These are phyloP conservation scores for Xerocomus minutiporus DNA, from an alignment of 1,284 basidiomycete genomes.

Conservation along the genomic window DNA sequence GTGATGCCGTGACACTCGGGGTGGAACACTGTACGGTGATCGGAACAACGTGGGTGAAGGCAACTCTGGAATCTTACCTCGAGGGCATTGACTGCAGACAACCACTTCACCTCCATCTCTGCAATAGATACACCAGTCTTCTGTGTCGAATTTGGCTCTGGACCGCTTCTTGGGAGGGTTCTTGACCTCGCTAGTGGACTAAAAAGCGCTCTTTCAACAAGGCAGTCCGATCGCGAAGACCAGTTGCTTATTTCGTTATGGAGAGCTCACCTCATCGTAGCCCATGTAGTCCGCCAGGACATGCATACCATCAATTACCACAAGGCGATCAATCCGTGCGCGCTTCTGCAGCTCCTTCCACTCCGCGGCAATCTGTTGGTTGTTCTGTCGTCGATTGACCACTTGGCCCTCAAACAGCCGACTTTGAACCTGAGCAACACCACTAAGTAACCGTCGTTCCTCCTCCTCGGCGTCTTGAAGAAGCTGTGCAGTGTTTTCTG, in stretches of 20 bases:
- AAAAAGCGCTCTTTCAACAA: slow-evolving; percentile 8
- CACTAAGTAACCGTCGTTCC: slow-evolving; percentile 47
- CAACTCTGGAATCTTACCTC: slow-evolving; percentile 37
- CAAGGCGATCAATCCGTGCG: slow-evolving; percentile 37
- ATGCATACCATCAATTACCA: slow-evolving; percentile 44
- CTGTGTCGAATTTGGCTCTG: slow-evolving; percentile 38
- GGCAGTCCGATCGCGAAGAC: not conserved
- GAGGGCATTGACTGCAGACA: slow-evolving; percentile 46
- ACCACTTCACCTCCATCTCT: slow-evolving; percentile 54
- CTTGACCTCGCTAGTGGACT: slow-evolving; percentile 15
- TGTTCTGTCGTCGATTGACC: slow-evolving; percentile 34
- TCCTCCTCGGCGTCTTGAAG: slow-evolving; percentile 51
- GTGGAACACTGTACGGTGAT: slow-evolving; percentile 45
- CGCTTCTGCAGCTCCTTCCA: slow-evolving; percentile 46
- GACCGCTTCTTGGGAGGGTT: slow-evolving; percentile 27
- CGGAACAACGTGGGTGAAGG: too few relatives aligned
- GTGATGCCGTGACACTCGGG: slow-evolving; percentile 41
- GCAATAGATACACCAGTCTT: slow-evolving; percentile 56
- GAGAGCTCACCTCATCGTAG: slow-evolving; percentile 26
- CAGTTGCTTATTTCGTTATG: not conserved
- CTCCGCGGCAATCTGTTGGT: slow-evolving; percentile 42
- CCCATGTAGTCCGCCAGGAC: slow-evolving; percentile 37
- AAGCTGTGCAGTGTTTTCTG: slow-evolving; percentile 31
- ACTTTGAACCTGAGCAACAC: slow-evolving; percentile 53
- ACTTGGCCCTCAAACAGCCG: slow-evolving; percentile 55